Evolutionary conservation across 129 eudicot genomes (phyloP), one percentile per base, ranked within the genome.

Genomic region (Lactuca saligna): DNA sequence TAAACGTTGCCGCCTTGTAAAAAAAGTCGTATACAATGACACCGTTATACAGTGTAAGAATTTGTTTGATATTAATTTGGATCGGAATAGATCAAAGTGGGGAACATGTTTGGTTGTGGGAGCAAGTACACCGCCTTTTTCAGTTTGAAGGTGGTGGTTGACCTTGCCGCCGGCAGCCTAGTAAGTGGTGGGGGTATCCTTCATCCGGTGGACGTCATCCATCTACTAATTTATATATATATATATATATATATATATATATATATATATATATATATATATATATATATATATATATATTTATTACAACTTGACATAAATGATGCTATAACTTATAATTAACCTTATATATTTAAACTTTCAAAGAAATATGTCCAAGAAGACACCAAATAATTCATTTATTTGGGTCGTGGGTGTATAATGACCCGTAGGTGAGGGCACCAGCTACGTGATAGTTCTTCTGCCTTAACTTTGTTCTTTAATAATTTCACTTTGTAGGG

Each of bases 21-120:
- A 8, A 42, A 42, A 42, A 8, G 13, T 42, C 13, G 8, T 8
- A 8, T 8, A 8, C 3, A 42, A 42, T 42, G 49, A 42, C 13
- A 2, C 12, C 12, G 8, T 2, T 42, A 6, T 10, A 39, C 17
- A 25, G 29, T 65, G 55, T 12, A 41, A 20, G 17, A 64, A 31
- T 20, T 53, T 55, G 54, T 38, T 37, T 4, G 65, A 57, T 25
- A 42, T 25, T 25, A 25, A 25, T 25, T 25, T 25, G 29, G 29
- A 1, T 25, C 29, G 15, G 14, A 39, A 9, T 72, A 72, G 50
- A 35, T 68, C 73, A 57, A 74, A 66, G 74, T 66, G 79, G 79
- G 54, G 55, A n/a, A n/a, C 79, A 75, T 75, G 79, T 75, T 34
- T 66, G 48, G 79, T 66, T 67, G 61, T 66, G 79, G 79, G 46